Evolutionary conservation across 129 eudicot species (phyloP).

Genomic region (Ambrosia artemisiifolia): DNA sequence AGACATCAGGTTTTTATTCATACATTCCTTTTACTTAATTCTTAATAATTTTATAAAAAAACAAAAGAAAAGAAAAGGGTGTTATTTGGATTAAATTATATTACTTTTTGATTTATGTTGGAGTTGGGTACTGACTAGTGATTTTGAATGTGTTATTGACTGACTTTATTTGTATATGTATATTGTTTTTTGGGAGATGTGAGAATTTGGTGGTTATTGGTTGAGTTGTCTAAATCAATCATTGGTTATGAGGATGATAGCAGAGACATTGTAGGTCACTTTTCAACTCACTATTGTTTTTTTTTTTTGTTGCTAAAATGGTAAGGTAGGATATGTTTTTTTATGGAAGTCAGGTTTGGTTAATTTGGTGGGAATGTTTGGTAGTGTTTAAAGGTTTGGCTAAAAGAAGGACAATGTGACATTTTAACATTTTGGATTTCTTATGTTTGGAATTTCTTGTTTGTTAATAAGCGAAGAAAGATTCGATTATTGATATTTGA

Average conservation of each 20-base stretch:
- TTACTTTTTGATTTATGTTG: conserved; percentile 18
- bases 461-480: conserved; percentile 12
- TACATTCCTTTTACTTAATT: neutral
- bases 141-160: neutral
- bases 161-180: neutral
- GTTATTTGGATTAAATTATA: neutral
- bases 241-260: conserved; percentile 12
- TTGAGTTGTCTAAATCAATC: conserved; percentile 7
- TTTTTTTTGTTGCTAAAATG: neutral
- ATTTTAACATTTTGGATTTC: neutral
- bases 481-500: neutral
- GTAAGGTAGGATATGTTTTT: too few species aligned
- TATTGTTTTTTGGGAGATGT: neutral
- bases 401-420: conserved; percentile 6
- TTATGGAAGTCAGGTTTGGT: too few species aligned
- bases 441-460: neutral
- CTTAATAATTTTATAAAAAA: neutral
- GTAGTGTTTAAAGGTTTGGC: neutral
- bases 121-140: neutral
- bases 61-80: neutral
- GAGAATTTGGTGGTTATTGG: neutral
- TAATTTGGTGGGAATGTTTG: neutral
- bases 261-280: neutral
- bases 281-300: neutral
- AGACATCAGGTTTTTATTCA: conserved; percentile 66